Conservation (phyloP, 148 eudicot species). For the Camellia japonica region DNA sequence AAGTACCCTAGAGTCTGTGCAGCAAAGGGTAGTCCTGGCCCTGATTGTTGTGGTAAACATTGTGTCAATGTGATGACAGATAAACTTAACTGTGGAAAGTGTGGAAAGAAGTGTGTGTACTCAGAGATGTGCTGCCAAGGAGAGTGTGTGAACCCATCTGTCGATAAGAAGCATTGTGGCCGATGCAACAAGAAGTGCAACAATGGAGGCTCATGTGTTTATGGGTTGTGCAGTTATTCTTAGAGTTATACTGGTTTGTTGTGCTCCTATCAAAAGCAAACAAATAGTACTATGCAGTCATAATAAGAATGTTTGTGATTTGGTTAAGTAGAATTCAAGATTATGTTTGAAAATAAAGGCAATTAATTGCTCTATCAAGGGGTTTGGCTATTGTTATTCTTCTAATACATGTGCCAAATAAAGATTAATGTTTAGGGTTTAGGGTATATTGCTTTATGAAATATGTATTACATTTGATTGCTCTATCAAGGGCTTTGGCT, state of each 20-base stretch:
- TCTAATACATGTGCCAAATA: too few relatives aligned
- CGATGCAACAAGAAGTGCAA: neutral
- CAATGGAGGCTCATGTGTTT: constrained; percentile 2
- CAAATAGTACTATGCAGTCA: too few relatives aligned
- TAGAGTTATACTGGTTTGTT: neutral
- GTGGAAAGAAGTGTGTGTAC: too few relatives aligned
- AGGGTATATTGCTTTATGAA: too few relatives aligned
- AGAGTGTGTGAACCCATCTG: neutral
- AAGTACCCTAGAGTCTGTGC: neutral
- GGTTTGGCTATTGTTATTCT: too few relatives aligned
- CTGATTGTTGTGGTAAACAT: neutral
- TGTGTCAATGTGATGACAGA: constrained; percentile 1
- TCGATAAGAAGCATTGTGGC: neutral
- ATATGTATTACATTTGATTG: too few relatives aligned
- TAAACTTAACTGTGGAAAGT: neutral
- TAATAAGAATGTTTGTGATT: too few relatives aligned
- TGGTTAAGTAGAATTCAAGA: too few relatives aligned
- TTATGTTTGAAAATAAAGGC: neutral
- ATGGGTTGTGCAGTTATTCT: constrained; percentile 3
- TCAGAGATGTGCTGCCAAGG: neutral
- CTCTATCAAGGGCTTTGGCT: too few relatives aligned
- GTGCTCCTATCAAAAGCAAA: neutral
- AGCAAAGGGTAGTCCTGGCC: too few relatives aligned
- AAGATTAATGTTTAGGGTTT: too few relatives aligned
- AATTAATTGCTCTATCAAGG: too few relatives aligned